Base-by-base conservation (phyloP, 2,329 filamentous ascomycete genomes). In the Microdochium trichocladiopsis region DNA sequence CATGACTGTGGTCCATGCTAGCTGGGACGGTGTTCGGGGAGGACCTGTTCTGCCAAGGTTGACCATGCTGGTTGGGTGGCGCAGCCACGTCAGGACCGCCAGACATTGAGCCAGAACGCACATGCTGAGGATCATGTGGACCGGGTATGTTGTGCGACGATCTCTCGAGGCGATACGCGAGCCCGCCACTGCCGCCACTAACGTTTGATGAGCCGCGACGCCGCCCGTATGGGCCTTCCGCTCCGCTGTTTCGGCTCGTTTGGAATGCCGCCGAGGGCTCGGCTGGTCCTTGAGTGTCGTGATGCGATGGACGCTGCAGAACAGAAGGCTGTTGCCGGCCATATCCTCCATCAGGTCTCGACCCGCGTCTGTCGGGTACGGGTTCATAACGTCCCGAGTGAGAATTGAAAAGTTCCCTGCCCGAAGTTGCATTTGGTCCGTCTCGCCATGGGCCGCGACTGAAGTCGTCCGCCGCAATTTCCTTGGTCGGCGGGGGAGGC, bases 381-480 rank as follows among this genome's bases (percentile, higher is more conserved):
- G 92, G 91, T 65, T 97, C 93, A 60, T 96, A 95, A 50, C 90
- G 86, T 18, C 93, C 93, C 51, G 90, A 96, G 52, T 95, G 88
- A n/a, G 93, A 95, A 66, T 97, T 96, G 72, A 85, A 97, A 0
- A 97, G 75, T 67, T 97, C 92, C 52, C 88, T 79, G 56, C 82
- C 84, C 11, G 79, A 76, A 52, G 80, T 76, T 1, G 74, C 65
- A 12, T 45, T 45, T 33, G 78, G 76, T 4, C 84, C 80, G 56
- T 96, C 90, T 61, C 88, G 81, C 86, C 89, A 95, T 31, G 85
- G 81, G 50, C 86, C 83, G 56, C 94, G 82, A 66, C 87, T 95
- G 63, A 96, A 97, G 58, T 96, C 93, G 67, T 97, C 94, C 0
- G 92, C 88, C 5, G 91, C 90, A 57, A 96, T 95, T 65, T 97